Conservation (phyloP, 768 basidiomycete genomes). For the Clitopilus hobsonii region DNA sequence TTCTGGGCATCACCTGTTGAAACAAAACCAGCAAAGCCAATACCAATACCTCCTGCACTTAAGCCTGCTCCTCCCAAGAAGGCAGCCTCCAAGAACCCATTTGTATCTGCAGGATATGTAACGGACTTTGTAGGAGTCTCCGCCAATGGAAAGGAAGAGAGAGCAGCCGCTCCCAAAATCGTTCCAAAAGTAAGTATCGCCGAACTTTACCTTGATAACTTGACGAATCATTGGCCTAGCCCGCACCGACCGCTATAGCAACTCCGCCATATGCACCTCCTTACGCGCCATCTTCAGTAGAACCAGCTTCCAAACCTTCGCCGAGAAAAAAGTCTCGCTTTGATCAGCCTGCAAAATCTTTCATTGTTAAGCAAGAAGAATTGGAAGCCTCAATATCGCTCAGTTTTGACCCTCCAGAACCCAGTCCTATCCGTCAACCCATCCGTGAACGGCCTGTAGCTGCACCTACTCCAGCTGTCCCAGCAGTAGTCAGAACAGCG, state of each 20-base stretch:
- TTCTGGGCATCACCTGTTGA: conserved; percentile 2
- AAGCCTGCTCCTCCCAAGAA: not conserved
- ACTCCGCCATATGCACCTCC: not conserved
- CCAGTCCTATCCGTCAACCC: not conserved
- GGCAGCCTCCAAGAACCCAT: conserved; percentile 27
- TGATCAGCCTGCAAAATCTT: not conserved
- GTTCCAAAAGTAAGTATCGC: not conserved
- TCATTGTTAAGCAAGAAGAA: not conserved
- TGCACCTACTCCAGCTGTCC: not conserved
- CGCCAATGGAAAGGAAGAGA: not conserved
- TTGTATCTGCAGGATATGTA: conserved; percentile 47
- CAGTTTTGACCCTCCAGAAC: not conserved
- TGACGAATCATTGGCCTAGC: too few species aligned
- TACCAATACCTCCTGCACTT: not conserved
- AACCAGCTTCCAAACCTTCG: not conserved
- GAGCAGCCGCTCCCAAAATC: not conserved
- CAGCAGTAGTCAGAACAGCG: not conserved
- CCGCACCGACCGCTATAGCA: not conserved
- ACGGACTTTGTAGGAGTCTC: conserved; percentile 33
- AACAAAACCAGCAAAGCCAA: not conserved
- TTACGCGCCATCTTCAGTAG: not conserved
- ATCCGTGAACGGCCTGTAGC: not conserved
- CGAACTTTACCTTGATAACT: too few species aligned
- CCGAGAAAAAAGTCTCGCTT: too few species aligned
- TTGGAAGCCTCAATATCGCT: not conserved